phyloP scores from a whole-genome alignment of 2,329 filamentous ascomycete species.

The Cladosporium phlei region DNA sequence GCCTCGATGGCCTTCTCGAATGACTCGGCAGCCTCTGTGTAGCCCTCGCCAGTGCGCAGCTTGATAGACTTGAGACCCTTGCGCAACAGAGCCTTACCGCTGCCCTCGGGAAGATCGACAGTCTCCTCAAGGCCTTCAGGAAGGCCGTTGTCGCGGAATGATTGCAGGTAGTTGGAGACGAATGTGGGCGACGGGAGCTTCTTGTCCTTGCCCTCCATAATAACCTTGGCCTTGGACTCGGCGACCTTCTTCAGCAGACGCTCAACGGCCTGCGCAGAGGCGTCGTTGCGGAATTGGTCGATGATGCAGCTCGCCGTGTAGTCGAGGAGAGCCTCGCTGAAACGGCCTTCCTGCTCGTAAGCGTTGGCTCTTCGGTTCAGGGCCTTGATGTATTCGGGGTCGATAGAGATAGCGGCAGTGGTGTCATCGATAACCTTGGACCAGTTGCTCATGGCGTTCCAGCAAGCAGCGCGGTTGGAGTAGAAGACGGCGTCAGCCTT shows the following conservation, averaged over 20 bases:
- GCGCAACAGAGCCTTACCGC: constrained; percentile 79
- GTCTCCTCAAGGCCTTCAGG: constrained; percentile 79
- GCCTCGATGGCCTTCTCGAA: constrained; percentile 87
- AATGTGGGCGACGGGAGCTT: constrained; percentile 94
- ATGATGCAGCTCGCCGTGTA: constrained; percentile 99
- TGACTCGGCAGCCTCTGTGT: constrained; percentile 77
- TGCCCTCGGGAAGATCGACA: constrained; percentile 69
- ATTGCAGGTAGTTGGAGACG: constrained; percentile 97
- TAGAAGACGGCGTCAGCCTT: constrained; percentile 97
- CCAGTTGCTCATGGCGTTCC: constrained; percentile 89
- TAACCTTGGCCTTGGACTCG: constrained; percentile 86
- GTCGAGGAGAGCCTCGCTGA: constrained; percentile 90
- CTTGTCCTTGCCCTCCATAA: constrained; percentile 73
- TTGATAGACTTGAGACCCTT: constrained; percentile 75
- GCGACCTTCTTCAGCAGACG: constrained; percentile 93
- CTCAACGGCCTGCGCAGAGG: constrained; percentile 84
- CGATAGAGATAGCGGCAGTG: constrained; percentile 86
- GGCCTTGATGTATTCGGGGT: constrained; percentile 95
- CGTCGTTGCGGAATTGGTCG: constrained; percentile 90
- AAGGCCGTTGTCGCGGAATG: constrained; percentile 79
- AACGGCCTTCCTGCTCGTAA: constrained; percentile 87
- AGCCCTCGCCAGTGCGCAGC: constrained; percentile 84
- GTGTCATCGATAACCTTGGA: constrained; percentile 96
- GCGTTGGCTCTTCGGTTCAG: constrained; percentile 94
- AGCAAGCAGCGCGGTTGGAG: constrained; percentile 96